Conservation (phyloP, 148 eudicot genomes). For the Dysphania ambrosioides region DNA sequence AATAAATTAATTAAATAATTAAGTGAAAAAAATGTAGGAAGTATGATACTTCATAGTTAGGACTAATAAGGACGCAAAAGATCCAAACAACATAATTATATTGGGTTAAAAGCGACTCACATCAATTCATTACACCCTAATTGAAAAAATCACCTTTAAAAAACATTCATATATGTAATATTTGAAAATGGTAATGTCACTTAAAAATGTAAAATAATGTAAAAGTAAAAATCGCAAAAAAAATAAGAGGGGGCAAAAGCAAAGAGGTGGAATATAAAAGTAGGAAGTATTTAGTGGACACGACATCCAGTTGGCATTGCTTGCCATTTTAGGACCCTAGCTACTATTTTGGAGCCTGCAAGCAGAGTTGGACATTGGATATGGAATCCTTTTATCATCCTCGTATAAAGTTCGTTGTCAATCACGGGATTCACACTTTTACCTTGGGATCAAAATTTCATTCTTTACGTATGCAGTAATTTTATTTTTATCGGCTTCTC, state of each 20-base stretch:
- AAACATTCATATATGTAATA: no score
- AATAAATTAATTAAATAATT: no score
- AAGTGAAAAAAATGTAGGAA: no score
- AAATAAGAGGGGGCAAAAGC: not conserved
- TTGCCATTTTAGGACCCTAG: slow-evolving; percentile 27
- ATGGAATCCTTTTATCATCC: not conserved
- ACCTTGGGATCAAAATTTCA: slow-evolving; percentile 15
- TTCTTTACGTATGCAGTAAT: slow-evolving; percentile 3
- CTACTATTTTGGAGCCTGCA: slow-evolving; percentile 26
- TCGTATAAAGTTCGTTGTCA: not conserved
- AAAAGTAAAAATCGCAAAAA: no score
- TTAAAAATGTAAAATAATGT: no score
- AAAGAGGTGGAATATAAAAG: not conserved
- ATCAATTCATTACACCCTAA: no score
- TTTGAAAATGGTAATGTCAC: no score
- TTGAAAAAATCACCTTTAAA: no score
- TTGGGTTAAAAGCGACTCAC: no score
- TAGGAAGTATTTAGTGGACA: not conserved
- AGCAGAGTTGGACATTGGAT: slow-evolving; percentile 24
- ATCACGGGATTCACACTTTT: slow-evolving; percentile 26
- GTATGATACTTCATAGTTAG: no score
- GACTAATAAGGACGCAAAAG: no score
- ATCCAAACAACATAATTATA: no score
- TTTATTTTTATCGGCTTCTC: slow-evolving; percentile 2
- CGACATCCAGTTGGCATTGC: slow-evolving; percentile 16